Evolutionary conservation across 345 rosid species (phyloP).

Genomic region (Eucalyptus cloeziana): DNA sequence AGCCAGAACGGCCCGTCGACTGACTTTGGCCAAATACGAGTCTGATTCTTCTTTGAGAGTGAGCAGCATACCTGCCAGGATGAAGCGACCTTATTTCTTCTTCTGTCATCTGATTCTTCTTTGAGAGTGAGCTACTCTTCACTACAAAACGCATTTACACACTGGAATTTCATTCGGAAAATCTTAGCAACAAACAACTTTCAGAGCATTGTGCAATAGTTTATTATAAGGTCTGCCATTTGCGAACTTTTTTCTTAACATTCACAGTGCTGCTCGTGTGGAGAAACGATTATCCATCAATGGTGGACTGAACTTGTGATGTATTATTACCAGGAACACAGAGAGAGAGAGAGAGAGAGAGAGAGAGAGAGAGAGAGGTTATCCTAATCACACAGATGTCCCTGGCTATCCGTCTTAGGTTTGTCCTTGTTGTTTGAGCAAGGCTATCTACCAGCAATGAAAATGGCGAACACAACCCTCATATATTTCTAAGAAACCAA

Average conservation of each 20-base stretch:
- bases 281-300: background rate
- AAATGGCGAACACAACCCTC: background rate
- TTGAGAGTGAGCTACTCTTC: background rate
- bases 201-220: background rate
- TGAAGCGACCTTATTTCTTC: background rate
- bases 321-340: background rate
- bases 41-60: background rate
- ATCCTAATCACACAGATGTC: background rate
- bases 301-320: background rate
- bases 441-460: background rate
- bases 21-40: background rate
- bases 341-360: too few species aligned
- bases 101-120: background rate
- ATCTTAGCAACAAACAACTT: background rate
- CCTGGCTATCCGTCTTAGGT: background rate
- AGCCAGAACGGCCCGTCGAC: background rate
- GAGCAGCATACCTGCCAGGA: background rate
- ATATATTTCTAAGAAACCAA: background rate
- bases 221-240: background rate
- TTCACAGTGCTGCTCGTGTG: fast-evolving
- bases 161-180: background rate
- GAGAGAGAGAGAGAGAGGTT: too few species aligned
- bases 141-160: background rate
- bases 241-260: background rate
- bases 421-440: background rate